Percentiles rank a stretch among this genome's conserved stretches.
These are phyloP conservation scores for Globisporangium sylvaticum DNA, from an alignment of 352 stramenopile genomes.

Conservation along the genomic window DNA sequence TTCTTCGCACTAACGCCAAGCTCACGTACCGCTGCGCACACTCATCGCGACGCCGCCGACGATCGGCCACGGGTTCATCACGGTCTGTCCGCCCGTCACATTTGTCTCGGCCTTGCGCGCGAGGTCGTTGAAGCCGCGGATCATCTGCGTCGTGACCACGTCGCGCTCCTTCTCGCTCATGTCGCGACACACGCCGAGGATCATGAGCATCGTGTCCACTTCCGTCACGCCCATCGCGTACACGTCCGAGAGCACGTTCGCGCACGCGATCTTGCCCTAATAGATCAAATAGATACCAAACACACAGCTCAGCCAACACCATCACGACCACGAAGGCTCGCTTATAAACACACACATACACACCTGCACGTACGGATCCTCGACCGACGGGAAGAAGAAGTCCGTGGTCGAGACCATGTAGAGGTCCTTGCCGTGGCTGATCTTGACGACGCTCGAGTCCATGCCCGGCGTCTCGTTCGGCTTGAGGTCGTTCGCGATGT, in stretches of 20 bases:
- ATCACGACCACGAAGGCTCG: neutral
- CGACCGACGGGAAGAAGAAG: conserved; percentile 95
- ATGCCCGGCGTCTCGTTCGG: conserved; percentile 89
- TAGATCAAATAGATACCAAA: neutral
- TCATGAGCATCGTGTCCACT: conserved; percentile 95
- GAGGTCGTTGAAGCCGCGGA: conserved; percentile 92
- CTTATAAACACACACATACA: neutral
- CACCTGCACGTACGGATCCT: conserved; percentile 89
- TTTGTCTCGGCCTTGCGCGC: conserved; percentile 84
- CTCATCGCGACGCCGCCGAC: conserved; percentile 93
- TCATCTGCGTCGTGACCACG: conserved; percentile 92
- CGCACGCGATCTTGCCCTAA: conserved; percentile 90
- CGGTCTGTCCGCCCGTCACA: conserved; percentile 93
- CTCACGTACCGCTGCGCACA: conserved; percentile 55
- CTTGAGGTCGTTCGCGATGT: conserved; percentile 88
- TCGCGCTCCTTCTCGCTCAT: conserved; percentile 91
- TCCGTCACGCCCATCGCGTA: conserved; percentile 94
- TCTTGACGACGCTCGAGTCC: conserved; percentile 90
- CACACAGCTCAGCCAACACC: neutral
- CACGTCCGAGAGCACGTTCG: conserved; percentile 93
- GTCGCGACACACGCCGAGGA: conserved; percentile 89
- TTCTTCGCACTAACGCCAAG: neutral
- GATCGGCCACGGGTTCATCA: conserved; percentile 95
- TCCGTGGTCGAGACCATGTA: conserved; percentile 93
- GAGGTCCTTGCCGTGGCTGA: conserved; percentile 72